These are phyloP conservation scores for Daldinia loculata DNA, from an alignment of 495 filamentous ascomycete genomes.

Conservation along the genomic window DNA sequence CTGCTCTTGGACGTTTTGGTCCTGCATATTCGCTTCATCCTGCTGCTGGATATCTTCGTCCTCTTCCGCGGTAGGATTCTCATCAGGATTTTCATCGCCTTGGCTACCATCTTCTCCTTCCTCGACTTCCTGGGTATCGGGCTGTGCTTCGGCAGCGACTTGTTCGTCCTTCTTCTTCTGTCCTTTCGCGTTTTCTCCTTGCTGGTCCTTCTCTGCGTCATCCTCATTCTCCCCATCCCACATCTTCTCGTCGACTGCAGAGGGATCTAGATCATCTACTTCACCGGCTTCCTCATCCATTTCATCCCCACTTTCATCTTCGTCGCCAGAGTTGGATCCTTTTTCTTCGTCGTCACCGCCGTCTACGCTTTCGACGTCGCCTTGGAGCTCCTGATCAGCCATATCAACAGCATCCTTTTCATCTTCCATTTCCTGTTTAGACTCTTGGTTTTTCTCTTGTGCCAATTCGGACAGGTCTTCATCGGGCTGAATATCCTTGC, in stretches of 20 bases:
- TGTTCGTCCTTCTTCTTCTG: conserved; percentile 70
- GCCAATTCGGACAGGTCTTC: conserved; percentile 93
- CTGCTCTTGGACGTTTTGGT: conserved; percentile 70
- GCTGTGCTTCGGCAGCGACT: conserved; percentile 67
- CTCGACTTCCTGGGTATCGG: conserved; percentile 64
- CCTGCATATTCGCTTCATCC: conserved; percentile 68
- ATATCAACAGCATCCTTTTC: conserved; percentile 92
- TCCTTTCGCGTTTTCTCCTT: conserved; percentile 75
- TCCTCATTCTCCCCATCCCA: conserved; percentile 89
- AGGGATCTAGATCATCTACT: conserved; percentile 87
- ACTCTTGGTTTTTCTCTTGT: conserved; percentile 76
- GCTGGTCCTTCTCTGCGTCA: conserved; percentile 79
- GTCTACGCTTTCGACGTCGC: conserved; percentile 72
- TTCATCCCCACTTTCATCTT: conserved; percentile 68
- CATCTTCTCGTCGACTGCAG: conserved; percentile 94
- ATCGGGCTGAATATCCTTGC: conserved; percentile 91
- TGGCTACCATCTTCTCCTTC: conserved; percentile 58
- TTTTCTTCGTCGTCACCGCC: conserved; percentile 66
- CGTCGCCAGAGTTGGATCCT: conserved; percentile 59
- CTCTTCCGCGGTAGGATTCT: conserved; percentile 68
- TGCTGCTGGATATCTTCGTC: conserved; percentile 78
- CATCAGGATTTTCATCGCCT: conserved; percentile 62
- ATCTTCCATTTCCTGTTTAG: conserved; percentile 77
- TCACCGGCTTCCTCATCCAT: conserved; percentile 89
- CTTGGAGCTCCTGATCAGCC: conserved; percentile 89